A percentile compares a stretch with the other conserved stretches of the same genome.
These are phyloP conservation scores for Pythium sukuiense DNA, from an alignment of 352 stramenopile species.

Conservation along the genomic window DNA sequence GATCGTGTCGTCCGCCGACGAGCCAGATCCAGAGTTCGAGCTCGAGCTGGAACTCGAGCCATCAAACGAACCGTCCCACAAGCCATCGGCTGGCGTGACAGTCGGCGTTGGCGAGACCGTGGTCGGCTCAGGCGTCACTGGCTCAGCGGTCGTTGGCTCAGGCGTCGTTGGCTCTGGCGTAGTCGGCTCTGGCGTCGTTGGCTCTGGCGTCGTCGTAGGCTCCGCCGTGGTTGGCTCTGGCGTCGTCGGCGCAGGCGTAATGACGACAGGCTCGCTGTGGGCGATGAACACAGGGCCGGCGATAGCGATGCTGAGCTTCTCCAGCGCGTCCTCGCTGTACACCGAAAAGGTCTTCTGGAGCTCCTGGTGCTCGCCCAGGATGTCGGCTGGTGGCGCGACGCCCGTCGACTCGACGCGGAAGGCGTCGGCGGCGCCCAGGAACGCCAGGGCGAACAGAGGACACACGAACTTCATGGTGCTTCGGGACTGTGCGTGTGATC, in stretches of 20 bases:
- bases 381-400: constrained; percentile 26
- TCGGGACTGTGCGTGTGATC: too few relatives aligned
- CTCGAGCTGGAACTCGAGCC: constrained; percentile 11
- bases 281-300: constrained; percentile 22
- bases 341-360: constrained; percentile 23
- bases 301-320: constrained; percentile 28
- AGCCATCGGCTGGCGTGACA: constrained; percentile 10
- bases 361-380: constrained; percentile 30
- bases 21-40: constrained; percentile 20
- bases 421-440: constrained; percentile 11
- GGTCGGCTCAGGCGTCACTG: background rate
- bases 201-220: constrained; percentile 1
- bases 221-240: constrained; percentile 6
- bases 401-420: constrained; percentile 23
- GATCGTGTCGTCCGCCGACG: constrained; percentile 28
- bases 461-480: constrained; percentile 25
- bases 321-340: constrained; percentile 28
- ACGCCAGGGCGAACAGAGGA: constrained; percentile 13
- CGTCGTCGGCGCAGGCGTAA: constrained; percentile 12
- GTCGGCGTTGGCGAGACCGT: constrained; percentile 2
- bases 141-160: constrained; percentile 2
- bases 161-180: constrained; percentile 7
- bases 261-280: background rate
- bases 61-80: constrained; percentile 24
- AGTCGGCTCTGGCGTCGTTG: background rate